These are phyloP conservation scores for Sindora glabra DNA, from an alignment of 306 rosid genomes.

Conservation along the genomic window DNA sequence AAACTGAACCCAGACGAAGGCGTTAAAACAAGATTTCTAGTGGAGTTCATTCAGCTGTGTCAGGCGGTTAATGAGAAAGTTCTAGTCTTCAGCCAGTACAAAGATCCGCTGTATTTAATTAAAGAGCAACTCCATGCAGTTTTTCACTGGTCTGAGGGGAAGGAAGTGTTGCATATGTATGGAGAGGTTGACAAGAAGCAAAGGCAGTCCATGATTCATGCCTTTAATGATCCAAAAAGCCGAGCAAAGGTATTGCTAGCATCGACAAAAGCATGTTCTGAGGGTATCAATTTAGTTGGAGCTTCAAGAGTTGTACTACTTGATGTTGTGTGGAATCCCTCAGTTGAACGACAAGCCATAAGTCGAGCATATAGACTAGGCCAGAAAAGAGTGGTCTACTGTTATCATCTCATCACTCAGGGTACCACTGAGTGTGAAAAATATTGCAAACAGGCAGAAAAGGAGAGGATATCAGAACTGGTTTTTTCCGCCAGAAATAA, in stretches of 20 bases:
- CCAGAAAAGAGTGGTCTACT: slow-evolving; percentile 23
- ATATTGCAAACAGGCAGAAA: slow-evolving; percentile 17
- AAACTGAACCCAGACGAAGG: slow-evolving; percentile 13
- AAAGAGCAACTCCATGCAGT: slow-evolving; percentile 2
- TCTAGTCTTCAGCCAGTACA: slow-evolving; percentile 30
- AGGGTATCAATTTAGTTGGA: slow-evolving; percentile 26
- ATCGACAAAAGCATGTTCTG: slow-evolving; percentile 24
- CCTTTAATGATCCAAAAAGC: slow-evolving; percentile 22
- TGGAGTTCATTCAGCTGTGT: slow-evolving; percentile 24
- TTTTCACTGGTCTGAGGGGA: slow-evolving; percentile 16
- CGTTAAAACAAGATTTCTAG: slow-evolving; percentile 25
- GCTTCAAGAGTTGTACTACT: slow-evolving; percentile 40
- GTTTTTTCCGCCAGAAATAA: slow-evolving; percentile 13
- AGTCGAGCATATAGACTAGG: slow-evolving; percentile 31
- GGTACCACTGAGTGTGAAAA: slow-evolving; percentile 13
- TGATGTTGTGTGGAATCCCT: slow-evolving; percentile 35
- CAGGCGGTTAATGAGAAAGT: slow-evolving; percentile 19
- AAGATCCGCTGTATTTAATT: slow-evolving; percentile 9
- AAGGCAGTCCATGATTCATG: slow-evolving; percentile 7
- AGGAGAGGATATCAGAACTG: slow-evolving; percentile 24
- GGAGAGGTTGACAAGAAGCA: slow-evolving; percentile 9
- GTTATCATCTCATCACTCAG: slow-evolving; percentile 21
- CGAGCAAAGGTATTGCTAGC: slow-evolving; percentile 25
- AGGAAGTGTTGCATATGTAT: slow-evolving; percentile 9
- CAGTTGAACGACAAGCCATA: slow-evolving; percentile 32